Percentiles rank a stretch among this genome's conserved stretches.
Evolutionary conservation across 2,329 filamentous ascomycete genomes (phyloP).

Genomic region (Pseudogymnoascus sp.): DNA sequence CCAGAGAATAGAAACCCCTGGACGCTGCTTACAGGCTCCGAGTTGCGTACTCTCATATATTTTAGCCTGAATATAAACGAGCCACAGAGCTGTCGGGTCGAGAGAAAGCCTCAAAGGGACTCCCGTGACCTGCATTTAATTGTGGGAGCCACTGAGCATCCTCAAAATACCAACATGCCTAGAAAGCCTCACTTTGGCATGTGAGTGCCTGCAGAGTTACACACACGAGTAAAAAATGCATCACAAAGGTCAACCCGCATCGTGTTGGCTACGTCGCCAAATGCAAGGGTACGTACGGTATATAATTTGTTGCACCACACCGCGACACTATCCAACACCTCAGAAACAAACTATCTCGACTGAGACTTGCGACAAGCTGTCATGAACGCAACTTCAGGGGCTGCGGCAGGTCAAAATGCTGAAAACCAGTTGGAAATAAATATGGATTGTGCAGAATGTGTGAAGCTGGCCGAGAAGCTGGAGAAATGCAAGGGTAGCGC

Average conservation of each 20-base stretch:
- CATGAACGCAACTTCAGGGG: background rate
- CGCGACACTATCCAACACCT: background rate
- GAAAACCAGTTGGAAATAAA: background rate
- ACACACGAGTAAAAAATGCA: background rate
- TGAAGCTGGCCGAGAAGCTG: slow-evolving; percentile 9
- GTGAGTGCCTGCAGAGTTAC: background rate
- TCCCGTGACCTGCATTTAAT: background rate
- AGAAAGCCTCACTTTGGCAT: background rate
- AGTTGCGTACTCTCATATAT: background rate
- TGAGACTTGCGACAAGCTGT: background rate
- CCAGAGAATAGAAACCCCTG: background rate
- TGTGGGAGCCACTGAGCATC: slow-evolving; percentile 2
- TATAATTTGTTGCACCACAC: slow-evolving; percentile 2
- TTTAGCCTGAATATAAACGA: background rate
- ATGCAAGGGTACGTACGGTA: background rate
- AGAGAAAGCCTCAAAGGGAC: background rate
- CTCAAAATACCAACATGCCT: background rate
- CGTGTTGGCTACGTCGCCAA: background rate
- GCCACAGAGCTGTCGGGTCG: background rate
- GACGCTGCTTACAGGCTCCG: background rate
- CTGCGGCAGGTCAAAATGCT: background rate
- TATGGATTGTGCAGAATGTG: slow-evolving; percentile 28
- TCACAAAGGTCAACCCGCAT: background rate
- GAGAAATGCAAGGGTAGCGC: slow-evolving; percentile 2
- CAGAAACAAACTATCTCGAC: background rate